These are phyloP conservation scores for Sporormia fimetaria DNA, from an alignment of 495 filamentous ascomycete species.

Conservation along the genomic window DNA sequence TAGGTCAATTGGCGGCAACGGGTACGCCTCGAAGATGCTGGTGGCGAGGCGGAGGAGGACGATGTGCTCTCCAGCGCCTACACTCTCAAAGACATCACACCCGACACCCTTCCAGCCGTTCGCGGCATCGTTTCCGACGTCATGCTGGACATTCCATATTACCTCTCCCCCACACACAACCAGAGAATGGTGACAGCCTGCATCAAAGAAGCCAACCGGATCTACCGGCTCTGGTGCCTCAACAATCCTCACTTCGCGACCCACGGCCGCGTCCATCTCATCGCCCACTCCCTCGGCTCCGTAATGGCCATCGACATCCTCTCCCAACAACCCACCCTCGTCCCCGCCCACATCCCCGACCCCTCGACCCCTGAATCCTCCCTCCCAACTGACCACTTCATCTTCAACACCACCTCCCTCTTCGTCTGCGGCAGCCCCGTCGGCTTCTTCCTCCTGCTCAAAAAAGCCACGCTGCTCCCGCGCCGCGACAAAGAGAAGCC, in stretches of 20 bases:
- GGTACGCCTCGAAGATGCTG: constrained; percentile 75
- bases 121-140: constrained; percentile 88
- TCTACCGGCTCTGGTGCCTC: constrained; percentile 83
- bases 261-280: constrained; percentile 73
- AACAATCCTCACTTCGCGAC: constrained; percentile 83
- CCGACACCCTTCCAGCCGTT: constrained; percentile 76
- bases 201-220: constrained; percentile 81
- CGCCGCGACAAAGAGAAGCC: constrained; percentile 65
- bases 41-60: constrained; percentile 41
- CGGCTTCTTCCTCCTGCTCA: constrained; percentile 84
- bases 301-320: constrained; percentile 89
- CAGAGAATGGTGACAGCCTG: constrained; percentile 86
- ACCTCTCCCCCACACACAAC: constrained; percentile 81
- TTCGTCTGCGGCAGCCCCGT: constrained; percentile 89
- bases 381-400: constrained; percentile 54
- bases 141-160: constrained; percentile 95
- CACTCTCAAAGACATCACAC: constrained; percentile 79
- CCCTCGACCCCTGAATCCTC: constrained; percentile 24
- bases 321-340: constrained; percentile 67
- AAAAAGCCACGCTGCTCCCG: constrained; percentile 69
- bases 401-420: constrained; percentile 80
- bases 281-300: constrained; percentile 87
- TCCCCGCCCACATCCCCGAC: constrained; percentile 46
- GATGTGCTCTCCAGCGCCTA: constrained; percentile 52
- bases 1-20: constrained; percentile 75